Evolutionary conservation across 805 yeast genomes (phyloP).

Genomic region (Lipomyces japonicus): DNA sequence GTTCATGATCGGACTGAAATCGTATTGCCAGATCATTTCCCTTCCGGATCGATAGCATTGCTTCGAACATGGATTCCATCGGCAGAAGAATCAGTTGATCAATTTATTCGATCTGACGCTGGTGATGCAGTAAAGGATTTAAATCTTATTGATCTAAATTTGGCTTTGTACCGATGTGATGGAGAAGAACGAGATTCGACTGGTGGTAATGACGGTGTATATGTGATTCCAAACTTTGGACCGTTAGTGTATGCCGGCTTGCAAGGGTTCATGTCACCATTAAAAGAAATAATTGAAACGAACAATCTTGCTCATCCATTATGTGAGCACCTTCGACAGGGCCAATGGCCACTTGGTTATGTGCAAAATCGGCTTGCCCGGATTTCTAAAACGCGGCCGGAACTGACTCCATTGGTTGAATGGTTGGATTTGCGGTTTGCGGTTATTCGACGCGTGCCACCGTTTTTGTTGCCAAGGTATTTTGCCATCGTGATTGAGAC

Average conservation of each 20-base stretch:
- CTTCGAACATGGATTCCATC: conserved; percentile 65
- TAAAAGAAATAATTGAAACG: conserved; percentile 56
- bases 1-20: conserved; percentile 50
- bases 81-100: conserved; percentile 63
- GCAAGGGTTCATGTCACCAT: conserved; percentile 82
- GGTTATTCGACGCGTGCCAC: conserved; percentile 64
- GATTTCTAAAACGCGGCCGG: conserved; percentile 46
- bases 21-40: conserved; percentile 59
- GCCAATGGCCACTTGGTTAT: conserved; percentile 87
- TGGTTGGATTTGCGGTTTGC: conserved; percentile 71
- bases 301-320: conserved; percentile 84
- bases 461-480: conserved; percentile 78
- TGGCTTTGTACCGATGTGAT: conserved; percentile 70
- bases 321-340: conserved; percentile 73
- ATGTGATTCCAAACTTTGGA: conserved; percentile 71
- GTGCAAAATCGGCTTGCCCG: conserved; percentile 58
- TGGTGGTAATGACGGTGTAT: conserved; percentile 66
- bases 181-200: conserved; percentile 84
- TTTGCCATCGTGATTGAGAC: conserved; percentile 78
- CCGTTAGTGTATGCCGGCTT: conserved; percentile 79
- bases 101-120: conserved; percentile 63
- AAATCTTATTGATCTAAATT: conserved; percentile 66
- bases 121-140: conserved; percentile 63
- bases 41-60: conserved; percentile 88
- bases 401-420: conserved; percentile 52